Percentiles rank a stretch among this genome's conserved stretches.
Conservation (phyloP, 2,329 filamentous ascomycete genomes). For the Aureobasidium zeae region DNA sequence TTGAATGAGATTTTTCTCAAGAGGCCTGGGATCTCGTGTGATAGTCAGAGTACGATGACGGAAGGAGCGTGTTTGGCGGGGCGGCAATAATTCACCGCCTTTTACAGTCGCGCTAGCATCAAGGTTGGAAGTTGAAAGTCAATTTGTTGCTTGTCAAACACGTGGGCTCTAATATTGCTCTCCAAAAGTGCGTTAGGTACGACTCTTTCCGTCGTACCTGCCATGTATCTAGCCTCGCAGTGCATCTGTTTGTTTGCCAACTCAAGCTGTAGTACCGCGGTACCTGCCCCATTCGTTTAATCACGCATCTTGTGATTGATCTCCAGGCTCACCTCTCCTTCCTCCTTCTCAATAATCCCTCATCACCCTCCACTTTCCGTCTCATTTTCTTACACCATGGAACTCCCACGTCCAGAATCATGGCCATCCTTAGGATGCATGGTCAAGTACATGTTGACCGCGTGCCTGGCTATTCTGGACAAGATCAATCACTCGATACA, state of each 20-base stretch:
- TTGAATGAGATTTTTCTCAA: too few relatives aligned
- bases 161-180: neutral
- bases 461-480: neutral
- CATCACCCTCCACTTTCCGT: neutral
- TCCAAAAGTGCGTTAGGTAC: too few relatives aligned
- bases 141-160: too few relatives aligned
- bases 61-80: constrained; percentile 10
- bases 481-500: too few relatives aligned
- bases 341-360: neutral
- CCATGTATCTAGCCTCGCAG: too few relatives aligned
- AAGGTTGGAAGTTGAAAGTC: too few relatives aligned
- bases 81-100: constrained; percentile 11
- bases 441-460: neutral
- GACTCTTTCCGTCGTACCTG: too few relatives aligned
- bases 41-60: too few relatives aligned
- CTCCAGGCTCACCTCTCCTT: neutral
- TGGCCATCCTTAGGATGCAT: neutral
- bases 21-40: too few relatives aligned
- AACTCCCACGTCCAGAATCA: neutral
- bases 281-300: constrained; percentile 1
- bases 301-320: constrained; percentile 11
- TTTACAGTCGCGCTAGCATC: too few relatives aligned
- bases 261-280: neutral
- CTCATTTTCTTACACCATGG: neutral
- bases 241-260: neutral